phyloP scores from a whole-genome alignment of 2,329 filamentous ascomycete genomes.

The Parastagonospora nodorum region DNA sequence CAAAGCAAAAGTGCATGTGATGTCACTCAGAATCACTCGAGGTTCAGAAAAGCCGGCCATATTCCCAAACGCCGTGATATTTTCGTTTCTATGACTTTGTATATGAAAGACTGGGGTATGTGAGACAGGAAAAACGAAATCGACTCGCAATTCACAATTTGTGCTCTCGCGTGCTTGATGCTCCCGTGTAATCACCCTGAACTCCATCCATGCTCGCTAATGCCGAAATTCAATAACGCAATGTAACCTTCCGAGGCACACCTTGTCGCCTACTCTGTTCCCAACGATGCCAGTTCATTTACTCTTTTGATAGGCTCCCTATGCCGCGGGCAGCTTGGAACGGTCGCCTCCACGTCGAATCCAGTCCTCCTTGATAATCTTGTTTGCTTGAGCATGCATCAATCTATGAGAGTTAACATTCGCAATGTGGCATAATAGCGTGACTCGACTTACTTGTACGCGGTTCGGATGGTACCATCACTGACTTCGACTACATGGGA shows the following conservation, averaged over 20 bases:
- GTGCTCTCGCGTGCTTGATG: neutral
- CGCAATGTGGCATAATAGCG: too few relatives aligned
- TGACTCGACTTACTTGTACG: conserved; percentile 67
- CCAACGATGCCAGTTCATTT: neutral
- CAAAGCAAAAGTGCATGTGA: neutral
- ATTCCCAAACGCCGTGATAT: conserved; percentile 8
- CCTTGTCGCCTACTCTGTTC: neutral
- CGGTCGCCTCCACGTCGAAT: conserved; percentile 73
- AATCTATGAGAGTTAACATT: conserved; percentile 44
- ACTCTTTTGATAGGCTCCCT: conserved; percentile 18
- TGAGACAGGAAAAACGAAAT: conserved; percentile 2
- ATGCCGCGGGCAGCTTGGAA: conserved; percentile 69
- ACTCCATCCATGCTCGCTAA: conserved; percentile 17
- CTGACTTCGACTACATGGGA: conserved; percentile 72
- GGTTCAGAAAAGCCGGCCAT: neutral
- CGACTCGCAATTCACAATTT: neutral
- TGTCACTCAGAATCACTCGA: neutral
- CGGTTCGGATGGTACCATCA: conserved; percentile 94
- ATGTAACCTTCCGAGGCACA: neutral
- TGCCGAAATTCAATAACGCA: neutral
- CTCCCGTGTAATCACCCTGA: neutral
- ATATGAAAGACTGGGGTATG: conserved; percentile 10
- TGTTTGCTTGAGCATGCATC: conserved; percentile 74
- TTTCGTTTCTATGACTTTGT: conserved; percentile 4
- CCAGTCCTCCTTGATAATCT: conserved; percentile 77